Conservation (phyloP, 2,329 filamentous ascomycete genomes). For the Colletotrichum sp. region DNA sequence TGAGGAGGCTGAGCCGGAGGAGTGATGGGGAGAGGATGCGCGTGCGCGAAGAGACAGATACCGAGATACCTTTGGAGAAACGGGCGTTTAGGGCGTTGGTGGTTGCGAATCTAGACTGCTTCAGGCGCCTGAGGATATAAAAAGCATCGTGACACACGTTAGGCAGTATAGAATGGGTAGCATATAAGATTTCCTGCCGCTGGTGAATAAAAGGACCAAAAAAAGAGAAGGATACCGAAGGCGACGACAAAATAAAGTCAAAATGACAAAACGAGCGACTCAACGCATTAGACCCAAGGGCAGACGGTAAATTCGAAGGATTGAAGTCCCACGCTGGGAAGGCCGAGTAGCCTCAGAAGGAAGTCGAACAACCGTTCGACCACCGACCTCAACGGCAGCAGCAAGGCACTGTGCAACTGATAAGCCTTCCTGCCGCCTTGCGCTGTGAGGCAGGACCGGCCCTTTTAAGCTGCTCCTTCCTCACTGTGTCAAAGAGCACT, state of each 20-base stretch:
- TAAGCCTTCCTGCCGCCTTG: background rate
- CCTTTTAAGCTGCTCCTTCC: background rate
- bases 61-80: background rate
- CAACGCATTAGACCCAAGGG: background rate
- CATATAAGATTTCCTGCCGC: background rate
- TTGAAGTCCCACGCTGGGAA: background rate
- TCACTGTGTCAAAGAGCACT: rapidly evolving
- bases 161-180: background rate
- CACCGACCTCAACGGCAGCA: background rate
- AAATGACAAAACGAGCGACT: background rate
- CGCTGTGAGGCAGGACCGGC: background rate
- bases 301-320: background rate
- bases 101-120: background rate
- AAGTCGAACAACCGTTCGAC: background rate
- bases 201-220: background rate
- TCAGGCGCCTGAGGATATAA: background rate
- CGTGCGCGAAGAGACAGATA: background rate
- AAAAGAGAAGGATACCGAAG: background rate
- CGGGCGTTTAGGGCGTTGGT: background rate
- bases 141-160: background rate
- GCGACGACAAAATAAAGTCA: background rate
- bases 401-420: background rate
- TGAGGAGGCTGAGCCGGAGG: slow-evolving; percentile 55
- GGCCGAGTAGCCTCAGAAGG: background rate
- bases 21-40: background rate